Evolutionary conservation across 441 rosid species (phyloP).

Genomic region (Biscutella laevigata): DNA sequence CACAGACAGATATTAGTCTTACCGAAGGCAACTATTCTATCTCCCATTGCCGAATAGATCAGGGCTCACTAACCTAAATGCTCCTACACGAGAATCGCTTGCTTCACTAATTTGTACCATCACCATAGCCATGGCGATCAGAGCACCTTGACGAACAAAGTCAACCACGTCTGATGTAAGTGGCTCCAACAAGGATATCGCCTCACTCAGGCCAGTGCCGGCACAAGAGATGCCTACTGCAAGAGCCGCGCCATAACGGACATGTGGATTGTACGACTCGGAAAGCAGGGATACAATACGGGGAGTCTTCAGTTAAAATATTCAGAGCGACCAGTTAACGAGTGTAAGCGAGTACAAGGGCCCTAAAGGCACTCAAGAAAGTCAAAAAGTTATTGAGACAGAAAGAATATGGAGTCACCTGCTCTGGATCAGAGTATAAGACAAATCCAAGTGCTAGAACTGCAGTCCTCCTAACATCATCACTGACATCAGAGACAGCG

Average conservation of each 20-base stretch:
- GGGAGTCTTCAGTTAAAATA: conserved; percentile 58
- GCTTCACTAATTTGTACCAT: conserved; percentile 92
- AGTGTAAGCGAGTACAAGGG: background rate
- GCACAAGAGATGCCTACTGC: conserved; percentile 96
- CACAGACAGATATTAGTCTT: background rate
- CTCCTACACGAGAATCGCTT: conserved; percentile 84
- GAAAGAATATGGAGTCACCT: conserved; percentile 29
- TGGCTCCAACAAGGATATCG: conserved; percentile 84
- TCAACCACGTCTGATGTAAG: conserved; percentile 89
- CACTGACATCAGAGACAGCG: conserved; percentile 88
- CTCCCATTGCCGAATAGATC: background rate
- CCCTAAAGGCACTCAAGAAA: background rate
- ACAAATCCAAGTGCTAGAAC: conserved; percentile 94
- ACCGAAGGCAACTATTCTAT: background rate
- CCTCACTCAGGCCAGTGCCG: conserved; percentile 86
- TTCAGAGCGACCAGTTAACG: conserved; percentile 10
- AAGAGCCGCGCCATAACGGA: conserved; percentile 92
- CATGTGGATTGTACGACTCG: conserved; percentile 88
- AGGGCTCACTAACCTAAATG: conserved; percentile 55
- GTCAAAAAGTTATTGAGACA: background rate
- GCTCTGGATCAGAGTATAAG: conserved; percentile 80
- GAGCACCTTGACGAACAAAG: conserved; percentile 99
- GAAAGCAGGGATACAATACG: conserved; percentile 79
- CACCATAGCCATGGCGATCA: conserved; percentile 97
- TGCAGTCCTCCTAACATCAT: conserved; percentile 91